Percentiles rank a stretch among this genome's conserved stretches.
These are phyloP conservation scores for Mycena indigotica DNA, from an alignment of 768 basidiomycete genomes.

Conservation along the genomic window DNA sequence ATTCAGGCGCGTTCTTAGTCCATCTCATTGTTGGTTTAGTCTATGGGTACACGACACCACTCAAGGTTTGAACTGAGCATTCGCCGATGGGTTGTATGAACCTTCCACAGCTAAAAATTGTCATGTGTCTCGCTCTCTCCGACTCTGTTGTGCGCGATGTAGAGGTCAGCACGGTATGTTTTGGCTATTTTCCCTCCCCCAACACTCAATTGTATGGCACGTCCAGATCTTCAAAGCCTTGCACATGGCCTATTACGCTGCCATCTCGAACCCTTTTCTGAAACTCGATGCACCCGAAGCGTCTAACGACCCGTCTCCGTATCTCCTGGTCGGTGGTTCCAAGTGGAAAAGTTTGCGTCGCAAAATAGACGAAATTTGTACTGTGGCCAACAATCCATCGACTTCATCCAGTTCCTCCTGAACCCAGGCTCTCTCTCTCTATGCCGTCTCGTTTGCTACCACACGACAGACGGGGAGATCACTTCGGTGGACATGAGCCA, in stretches of 20 bases:
- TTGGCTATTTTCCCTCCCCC: background rate
- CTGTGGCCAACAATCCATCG: constrained; percentile 51
- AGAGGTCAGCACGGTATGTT: constrained; percentile 72
- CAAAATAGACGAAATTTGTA: constrained; percentile 75
- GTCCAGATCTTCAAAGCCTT: constrained; percentile 82
- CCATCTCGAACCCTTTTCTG: constrained; percentile 86
- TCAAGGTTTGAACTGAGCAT: too few relatives aligned
- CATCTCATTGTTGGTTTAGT: constrained; percentile 66
- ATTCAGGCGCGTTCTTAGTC: too few relatives aligned
- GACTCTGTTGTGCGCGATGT: constrained; percentile 81
- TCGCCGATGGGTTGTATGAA: too few relatives aligned
- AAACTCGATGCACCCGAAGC: constrained; percentile 57
- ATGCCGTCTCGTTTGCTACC: constrained; percentile 22
- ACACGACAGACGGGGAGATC: constrained; percentile 7
- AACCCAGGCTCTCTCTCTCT: constrained; percentile 27
- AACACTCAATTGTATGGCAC: constrained; percentile 1
- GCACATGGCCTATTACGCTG: constrained; percentile 79
- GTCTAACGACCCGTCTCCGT: constrained; percentile 52
- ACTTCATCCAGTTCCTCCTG: constrained; percentile 28
- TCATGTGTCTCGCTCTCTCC: constrained; percentile 75
- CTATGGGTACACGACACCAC: constrained; percentile 88
- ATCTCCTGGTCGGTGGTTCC: constrained; percentile 60
- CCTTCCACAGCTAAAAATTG: too few relatives aligned
- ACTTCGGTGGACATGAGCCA: constrained; percentile 44
- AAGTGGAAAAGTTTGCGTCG: constrained; percentile 72